These are phyloP conservation scores for Ceratobasidium sp. DNA, from an alignment of 1,284 basidiomycete genomes.

Conservation along the genomic window DNA sequence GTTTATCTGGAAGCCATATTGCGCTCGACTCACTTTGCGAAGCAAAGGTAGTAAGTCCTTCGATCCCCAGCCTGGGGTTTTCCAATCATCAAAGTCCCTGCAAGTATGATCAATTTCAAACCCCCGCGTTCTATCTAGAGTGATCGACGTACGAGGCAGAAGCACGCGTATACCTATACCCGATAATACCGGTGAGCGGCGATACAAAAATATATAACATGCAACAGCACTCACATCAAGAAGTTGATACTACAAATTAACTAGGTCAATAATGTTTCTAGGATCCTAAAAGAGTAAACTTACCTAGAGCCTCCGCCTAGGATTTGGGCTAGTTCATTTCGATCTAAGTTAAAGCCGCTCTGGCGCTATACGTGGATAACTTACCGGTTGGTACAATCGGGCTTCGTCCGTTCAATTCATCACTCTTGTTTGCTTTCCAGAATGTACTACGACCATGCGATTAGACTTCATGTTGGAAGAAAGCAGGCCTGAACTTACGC, in stretches of 20 bases:
- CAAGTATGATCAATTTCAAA: not conserved
- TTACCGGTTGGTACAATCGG: constrained; percentile 25
- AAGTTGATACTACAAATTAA: constrained; percentile 20
- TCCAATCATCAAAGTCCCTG: constrained; percentile 43
- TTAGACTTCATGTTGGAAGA: not conserved
- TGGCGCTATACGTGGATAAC: not conserved
- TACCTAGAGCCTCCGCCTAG: constrained; percentile 25
- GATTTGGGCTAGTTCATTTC: not conserved
- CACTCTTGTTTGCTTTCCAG: constrained; percentile 17
- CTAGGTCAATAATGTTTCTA: not conserved
- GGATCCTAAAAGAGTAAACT: not conserved
- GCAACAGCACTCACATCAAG: constrained; percentile 14
- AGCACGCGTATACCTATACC: constrained; percentile 33
- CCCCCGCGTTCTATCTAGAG: no score
- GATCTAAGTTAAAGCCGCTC: not conserved
- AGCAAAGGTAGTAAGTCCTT: constrained; percentile 38
- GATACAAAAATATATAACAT: not conserved
- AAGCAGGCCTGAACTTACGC: constrained; percentile 10
- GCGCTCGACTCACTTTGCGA: constrained; percentile 17
- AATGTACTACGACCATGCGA: not conserved
- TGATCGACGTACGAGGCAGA: constrained; percentile 40
- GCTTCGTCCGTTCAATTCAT: constrained; percentile 9
- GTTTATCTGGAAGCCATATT: not conserved
- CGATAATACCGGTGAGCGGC: not conserved
- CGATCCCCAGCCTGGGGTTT: constrained; percentile 35